A percentile compares a stretch with the other conserved stretches of the same genome.
Conservation (phyloP, 768 basidiomycete species). For the Ephemerocybe angulata region DNA sequence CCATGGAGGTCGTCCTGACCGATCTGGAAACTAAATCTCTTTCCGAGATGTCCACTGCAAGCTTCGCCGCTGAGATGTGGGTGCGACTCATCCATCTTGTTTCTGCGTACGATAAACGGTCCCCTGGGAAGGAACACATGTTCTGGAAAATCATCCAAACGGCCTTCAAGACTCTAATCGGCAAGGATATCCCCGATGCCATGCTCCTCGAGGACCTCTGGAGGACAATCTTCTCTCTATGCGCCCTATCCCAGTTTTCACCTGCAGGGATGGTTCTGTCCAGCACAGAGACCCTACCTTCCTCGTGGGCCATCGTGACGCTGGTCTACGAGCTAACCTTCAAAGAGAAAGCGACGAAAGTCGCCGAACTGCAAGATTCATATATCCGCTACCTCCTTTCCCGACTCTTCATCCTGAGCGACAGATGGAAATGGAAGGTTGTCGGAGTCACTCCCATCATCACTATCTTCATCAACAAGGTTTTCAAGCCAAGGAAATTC, state of each 20-base stretch:
- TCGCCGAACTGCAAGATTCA: constrained; percentile 30
- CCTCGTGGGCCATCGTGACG: constrained; percentile 65
- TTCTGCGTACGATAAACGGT: constrained; percentile 15
- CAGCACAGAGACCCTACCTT: constrained; percentile 33
- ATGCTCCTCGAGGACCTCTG: constrained; percentile 57
- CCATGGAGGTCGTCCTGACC: constrained; percentile 37
- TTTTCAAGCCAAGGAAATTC: constrained; percentile 77
- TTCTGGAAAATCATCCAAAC: constrained; percentile 46
- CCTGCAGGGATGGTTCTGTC: constrained; percentile 36
- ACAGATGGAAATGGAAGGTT: constrained; percentile 76
- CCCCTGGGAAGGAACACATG: constrained; percentile 24
- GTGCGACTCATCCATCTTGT: constrained; percentile 65
- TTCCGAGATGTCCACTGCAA: constrained; percentile 34
- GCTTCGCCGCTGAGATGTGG: constrained; percentile 67
- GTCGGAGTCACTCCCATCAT: constrained; percentile 56
- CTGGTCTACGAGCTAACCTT: constrained; percentile 38
- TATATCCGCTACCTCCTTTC: constrained; percentile 51
- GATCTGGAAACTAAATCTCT: constrained; percentile 20
- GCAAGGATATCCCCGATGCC: constrained; percentile 24
- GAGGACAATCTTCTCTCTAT: constrained; percentile 64
- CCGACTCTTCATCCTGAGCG: constrained; percentile 70
- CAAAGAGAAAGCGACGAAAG: constrained; percentile 53
- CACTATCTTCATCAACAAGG: constrained; percentile 52
- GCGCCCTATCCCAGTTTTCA: constrained; percentile 78
- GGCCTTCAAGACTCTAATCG: constrained; percentile 23